Evolutionary conservation across 305 asterid genomes (phyloP).

Genomic region (Fraxinus velutina): DNA sequence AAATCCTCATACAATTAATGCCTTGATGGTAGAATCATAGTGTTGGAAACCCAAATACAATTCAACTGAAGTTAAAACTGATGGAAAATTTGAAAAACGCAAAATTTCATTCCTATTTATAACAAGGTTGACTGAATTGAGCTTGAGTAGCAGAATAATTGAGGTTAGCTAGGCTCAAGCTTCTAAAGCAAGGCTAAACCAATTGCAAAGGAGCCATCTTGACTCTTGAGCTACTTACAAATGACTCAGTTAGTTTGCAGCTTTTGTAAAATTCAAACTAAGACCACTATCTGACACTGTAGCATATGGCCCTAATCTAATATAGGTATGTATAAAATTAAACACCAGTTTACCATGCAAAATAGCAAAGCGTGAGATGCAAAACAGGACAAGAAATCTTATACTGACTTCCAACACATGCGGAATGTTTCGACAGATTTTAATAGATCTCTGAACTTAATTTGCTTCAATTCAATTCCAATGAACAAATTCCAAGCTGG

Average conservation of each 20-base stretch:
- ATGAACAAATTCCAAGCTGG: background rate
- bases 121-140: background rate
- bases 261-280: background rate
- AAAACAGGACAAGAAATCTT: background rate
- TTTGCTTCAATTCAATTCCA: background rate
- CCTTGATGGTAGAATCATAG: background rate
- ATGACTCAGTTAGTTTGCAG: background rate
- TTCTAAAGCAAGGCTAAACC: background rate
- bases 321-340: background rate
- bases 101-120: background rate
- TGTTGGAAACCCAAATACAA: background rate
- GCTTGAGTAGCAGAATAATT: background rate
- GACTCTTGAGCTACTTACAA: background rate
- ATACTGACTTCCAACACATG: background rate
- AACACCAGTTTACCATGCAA: background rate
- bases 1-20: background rate
- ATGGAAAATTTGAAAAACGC: background rate
- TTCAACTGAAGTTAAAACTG: background rate
- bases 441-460: background rate
- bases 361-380: background rate
- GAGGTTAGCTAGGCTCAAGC: background rate
- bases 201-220: background rate
- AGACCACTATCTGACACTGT: background rate
- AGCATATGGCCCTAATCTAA: background rate
- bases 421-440: background rate